Conservation (phyloP, 1,284 basidiomycete genomes). For the Sporisorium iseilematis-ciliati region DNA sequence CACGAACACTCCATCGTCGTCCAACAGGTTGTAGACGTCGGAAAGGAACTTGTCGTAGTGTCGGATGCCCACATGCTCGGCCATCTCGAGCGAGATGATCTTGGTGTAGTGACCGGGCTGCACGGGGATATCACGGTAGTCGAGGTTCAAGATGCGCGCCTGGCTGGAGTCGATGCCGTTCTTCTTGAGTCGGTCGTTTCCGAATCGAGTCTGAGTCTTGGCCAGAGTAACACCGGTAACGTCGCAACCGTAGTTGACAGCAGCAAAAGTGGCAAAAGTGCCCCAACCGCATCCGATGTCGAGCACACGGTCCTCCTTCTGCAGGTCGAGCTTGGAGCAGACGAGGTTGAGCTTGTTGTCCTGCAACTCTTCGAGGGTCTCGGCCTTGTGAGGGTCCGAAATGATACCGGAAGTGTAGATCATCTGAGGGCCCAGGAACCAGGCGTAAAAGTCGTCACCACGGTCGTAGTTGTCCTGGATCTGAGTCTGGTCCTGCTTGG, state of each 20-base stretch:
- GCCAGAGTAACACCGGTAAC: slow-evolving; percentile 94
- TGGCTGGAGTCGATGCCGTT: slow-evolving; percentile 82
- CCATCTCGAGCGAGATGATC: slow-evolving; percentile 98
- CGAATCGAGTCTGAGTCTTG: slow-evolving; percentile 91
- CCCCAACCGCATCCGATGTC: slow-evolving; percentile 99
- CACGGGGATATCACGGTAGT: slow-evolving; percentile 91
- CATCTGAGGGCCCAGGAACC: slow-evolving; percentile 96
- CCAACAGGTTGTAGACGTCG: slow-evolving; percentile 91
- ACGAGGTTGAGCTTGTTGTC: slow-evolving; percentile 97
- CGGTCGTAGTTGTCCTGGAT: slow-evolving; percentile 97
- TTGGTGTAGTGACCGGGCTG: slow-evolving; percentile 85
- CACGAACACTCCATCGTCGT: slow-evolving; percentile 93
- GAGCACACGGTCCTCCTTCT: slow-evolving; percentile 84
- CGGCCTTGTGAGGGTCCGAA: slow-evolving; percentile 78
- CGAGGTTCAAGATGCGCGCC: slow-evolving; percentile 91
- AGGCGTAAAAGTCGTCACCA: slow-evolving; percentile 72
- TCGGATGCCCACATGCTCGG: slow-evolving; percentile 91
- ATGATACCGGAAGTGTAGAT: slow-evolving; percentile 96
- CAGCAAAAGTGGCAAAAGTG: slow-evolving; percentile 91
- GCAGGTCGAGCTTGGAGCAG: slow-evolving; percentile 91
- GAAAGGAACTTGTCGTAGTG: slow-evolving; percentile 89
- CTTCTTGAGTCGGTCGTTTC: slow-evolving; percentile 84
- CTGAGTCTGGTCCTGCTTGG: slow-evolving; percentile 92
- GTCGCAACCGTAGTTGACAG: slow-evolving; percentile 96
- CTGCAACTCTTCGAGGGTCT: slow-evolving; percentile 94